Evolutionary conservation across 2,329 filamentous ascomycete genomes (phyloP).

Genomic region (Zasmidium cellare): DNA sequence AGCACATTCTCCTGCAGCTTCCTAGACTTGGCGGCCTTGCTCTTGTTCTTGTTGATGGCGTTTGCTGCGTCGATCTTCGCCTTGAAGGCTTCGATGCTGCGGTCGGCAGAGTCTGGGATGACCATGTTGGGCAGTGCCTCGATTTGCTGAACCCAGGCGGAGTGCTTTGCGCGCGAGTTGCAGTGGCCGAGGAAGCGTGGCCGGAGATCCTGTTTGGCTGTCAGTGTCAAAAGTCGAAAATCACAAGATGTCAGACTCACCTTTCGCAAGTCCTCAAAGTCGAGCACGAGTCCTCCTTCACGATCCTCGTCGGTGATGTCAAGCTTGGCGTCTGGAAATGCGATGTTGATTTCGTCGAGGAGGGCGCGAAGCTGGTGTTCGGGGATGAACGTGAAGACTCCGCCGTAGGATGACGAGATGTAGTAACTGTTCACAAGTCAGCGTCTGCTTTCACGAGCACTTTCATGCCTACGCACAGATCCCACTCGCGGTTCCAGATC

Average conservation of each 20-base stretch:
- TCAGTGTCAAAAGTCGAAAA: neutral
- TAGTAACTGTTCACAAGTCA: constrained; percentile 29
- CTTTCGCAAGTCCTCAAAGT: constrained; percentile 64
- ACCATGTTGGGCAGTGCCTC: constrained; percentile 24
- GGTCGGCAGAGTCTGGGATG: constrained; percentile 30
- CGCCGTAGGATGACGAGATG: constrained; percentile 30
- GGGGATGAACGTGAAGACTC: constrained; percentile 67
- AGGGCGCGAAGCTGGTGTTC: constrained; percentile 65
- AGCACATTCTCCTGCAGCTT: constrained; percentile 43
- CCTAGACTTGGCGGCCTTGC: constrained; percentile 29
- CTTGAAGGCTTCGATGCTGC: constrained; percentile 51
- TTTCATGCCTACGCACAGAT: constrained; percentile 59
- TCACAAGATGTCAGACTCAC: neutral
- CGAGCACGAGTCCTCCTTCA: constrained; percentile 58
- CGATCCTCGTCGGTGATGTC: constrained; percentile 57
- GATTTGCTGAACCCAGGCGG: constrained; percentile 30
- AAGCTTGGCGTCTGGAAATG: constrained; percentile 54
- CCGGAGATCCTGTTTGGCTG: constrained; percentile 50
- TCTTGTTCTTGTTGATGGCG: constrained; percentile 53
- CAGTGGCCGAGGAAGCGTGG: constrained; percentile 69
- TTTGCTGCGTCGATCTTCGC: constrained; percentile 55
- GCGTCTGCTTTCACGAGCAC: neutral
- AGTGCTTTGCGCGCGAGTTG: constrained; percentile 47
- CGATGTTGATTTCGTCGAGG: constrained; percentile 62
- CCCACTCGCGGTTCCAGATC: constrained; percentile 66